Base-by-base conservation (phyloP, 768 basidiomycete genomes). In the Boletus pseudo-olivaceus region DNA sequence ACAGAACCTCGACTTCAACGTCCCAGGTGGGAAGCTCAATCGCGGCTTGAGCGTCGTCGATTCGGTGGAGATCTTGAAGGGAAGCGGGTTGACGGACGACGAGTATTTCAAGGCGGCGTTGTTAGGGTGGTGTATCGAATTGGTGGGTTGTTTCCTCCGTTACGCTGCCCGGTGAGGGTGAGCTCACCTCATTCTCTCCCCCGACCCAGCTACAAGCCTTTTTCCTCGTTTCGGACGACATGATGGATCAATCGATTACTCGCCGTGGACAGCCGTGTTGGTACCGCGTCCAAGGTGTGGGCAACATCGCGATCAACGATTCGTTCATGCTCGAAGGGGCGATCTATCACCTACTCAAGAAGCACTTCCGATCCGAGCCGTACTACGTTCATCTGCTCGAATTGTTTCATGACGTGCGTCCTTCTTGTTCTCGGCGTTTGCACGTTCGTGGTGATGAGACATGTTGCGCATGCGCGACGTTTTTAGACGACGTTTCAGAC, bases 41-140 rank as follows among this genome's bases (percentile, higher is more conserved):
- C 85, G 96, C 34, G 94, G 96, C n/a, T 78, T 98, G 75, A 93
- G 93, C 11, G 94, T 97, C 63, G 88, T 94, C 43, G 96, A 98
- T 71, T 90, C 92, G 4, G 89, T 87, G 49, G 86, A 92, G 73
- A 94, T 98, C 67, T 72, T 98, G 56, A 84, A 87, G 55, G 91
- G 88, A 1, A 75, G 82, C 2, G 44, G 73, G 17, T 72, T 96
- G 57, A 77, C 77, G 0, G 91, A 93, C 0, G 84, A 90, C 6
- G 94, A 98, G 74, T 98, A 96, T 75, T 77, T 87, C 73, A 84
- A 89, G 61, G 82, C 92, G 7, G 95, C 92, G 5, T 73, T 96
- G 30, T 78, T 98, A 29, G 96, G 95, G 4, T 98, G 96, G 96
- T 87, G 90, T 71, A 85, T 99, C 62, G 96, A 98, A 73, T 78